Evolutionary conservation across 2,329 filamentous ascomycete genomes (phyloP).

Genomic region (Neophaeococcomyces mojaviensis): DNA sequence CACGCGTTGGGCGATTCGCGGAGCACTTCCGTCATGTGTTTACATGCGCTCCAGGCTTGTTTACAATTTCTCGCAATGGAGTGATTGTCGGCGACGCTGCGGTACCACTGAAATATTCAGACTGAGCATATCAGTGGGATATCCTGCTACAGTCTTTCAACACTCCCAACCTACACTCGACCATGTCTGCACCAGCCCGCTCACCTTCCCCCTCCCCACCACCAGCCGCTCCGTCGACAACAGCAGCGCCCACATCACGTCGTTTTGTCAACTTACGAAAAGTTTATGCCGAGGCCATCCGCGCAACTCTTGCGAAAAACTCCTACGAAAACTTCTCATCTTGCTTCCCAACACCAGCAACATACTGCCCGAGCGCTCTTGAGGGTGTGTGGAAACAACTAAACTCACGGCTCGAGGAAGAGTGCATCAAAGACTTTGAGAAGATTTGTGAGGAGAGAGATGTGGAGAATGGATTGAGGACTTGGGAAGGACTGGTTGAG

Average conservation of each 20-base stretch:
- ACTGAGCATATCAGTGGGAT: no score
- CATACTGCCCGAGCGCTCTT: constrained; percentile 49
- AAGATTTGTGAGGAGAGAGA: constrained; percentile 49
- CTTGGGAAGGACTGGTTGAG: constrained; percentile 52
- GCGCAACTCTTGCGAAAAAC: constrained; percentile 54
- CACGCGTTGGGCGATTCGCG: no score
- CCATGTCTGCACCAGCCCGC: not conserved
- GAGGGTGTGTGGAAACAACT: constrained; percentile 53
- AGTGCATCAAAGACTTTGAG: constrained; percentile 54
- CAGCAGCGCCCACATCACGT: constrained; percentile 44
- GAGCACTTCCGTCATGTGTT: no score
- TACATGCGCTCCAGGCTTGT: no score
- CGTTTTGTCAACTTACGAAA: constrained; percentile 54
- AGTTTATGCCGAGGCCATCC: constrained; percentile 52
- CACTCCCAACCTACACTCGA: no score
- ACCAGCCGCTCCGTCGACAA: constrained; percentile 45
- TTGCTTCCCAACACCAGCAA: constrained; percentile 57
- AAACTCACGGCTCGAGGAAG: constrained; percentile 50
- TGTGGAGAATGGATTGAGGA: constrained; percentile 52
- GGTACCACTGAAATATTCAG: no score
- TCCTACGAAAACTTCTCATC: constrained; percentile 54
- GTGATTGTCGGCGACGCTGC: no score
- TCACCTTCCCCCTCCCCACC: constrained; percentile 44
- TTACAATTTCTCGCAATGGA: no score
- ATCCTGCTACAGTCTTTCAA: no score